Evolutionary conservation across 1,139 yeast genomes (phyloP), one percentile per base, ranked within the genome.

Genomic region (Blastobotrys elegans): DNA sequence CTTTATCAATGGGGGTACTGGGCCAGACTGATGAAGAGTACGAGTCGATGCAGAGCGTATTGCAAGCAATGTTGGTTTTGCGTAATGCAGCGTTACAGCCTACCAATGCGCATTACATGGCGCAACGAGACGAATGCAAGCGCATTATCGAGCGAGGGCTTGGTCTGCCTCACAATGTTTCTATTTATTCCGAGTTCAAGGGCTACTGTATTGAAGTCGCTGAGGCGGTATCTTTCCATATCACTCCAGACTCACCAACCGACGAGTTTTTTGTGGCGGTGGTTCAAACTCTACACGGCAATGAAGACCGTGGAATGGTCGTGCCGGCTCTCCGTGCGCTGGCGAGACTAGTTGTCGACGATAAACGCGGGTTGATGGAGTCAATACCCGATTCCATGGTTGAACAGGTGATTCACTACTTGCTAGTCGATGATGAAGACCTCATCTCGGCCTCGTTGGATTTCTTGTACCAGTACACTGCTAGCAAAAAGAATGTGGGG

Each of bases 81-180:
- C 74, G 97, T 59, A 92, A 92, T 64, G 70, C 87, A 48, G 77
- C 85, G 1, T 94, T 92, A 62, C 96, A 88, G 61, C 77, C 86
- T 14, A 82, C 77, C 38, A 86, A 88, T 58, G 95, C 95, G 37
- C 90, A 85, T 62, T 75, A 82, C 66, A 68, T 92, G 52, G 85
- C 94, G 0, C 75, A 79, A 55, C 70, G 76, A 46, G 69, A 59
- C 1, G 50, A 53, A 17, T 56, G 64, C 40, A 56, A 55, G 14
- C 56, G 50, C 16, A 57, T 69, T 18, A 72, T 81, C n/a, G 68
- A 78, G 51, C 67, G 70, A 47, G 77, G 80, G 43, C 68, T 82
- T 44, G 63, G 65, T 43, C 56, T 69, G 33, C 67, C 73, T n/a
- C 48, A 66, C 70, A 18, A 3, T 21, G 50, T 61, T 50, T 64